Conservation (phyloP, 2,329 filamentous ascomycete genomes). For the Sclerotinia minor region DNA sequence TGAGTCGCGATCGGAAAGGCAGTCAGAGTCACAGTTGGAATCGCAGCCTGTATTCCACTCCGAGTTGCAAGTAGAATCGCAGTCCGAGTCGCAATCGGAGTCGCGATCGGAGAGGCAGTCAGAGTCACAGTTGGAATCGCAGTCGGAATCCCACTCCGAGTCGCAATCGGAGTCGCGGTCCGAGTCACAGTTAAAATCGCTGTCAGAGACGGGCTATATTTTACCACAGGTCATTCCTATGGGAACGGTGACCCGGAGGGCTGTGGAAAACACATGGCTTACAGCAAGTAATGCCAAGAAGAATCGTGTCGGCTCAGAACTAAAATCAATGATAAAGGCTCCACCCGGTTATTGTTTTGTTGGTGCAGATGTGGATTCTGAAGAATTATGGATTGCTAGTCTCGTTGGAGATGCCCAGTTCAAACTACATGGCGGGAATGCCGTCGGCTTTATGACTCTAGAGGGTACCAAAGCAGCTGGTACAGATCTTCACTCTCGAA, state of each 20-base stretch:
- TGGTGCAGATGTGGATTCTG: conserved; percentile 93
- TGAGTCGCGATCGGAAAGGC: no score
- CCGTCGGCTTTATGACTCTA: conserved; percentile 97
- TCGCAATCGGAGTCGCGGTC: conserved; percentile 29
- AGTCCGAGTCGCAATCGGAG: conserved; percentile 23
- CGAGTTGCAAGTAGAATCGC: conserved; percentile 22
- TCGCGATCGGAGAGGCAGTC: no score
- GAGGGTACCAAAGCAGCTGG: conserved; percentile 93
- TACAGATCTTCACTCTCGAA: conserved; percentile 92
- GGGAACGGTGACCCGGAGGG: conserved; percentile 92
- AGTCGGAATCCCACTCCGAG: conserved; percentile 29
- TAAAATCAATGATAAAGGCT: conserved; percentile 95
- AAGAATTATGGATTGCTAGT: conserved; percentile 98
- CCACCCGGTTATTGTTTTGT: conserved; percentile 91
- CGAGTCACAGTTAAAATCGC: conserved; percentile 30
- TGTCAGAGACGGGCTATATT: conserved; percentile 68
- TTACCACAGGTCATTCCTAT: conserved; percentile 95
- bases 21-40: conserved; percentile 30
- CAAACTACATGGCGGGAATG: conserved; percentile 91
- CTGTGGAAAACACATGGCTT: conserved; percentile 97
- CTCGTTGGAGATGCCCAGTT: conserved; percentile 93
- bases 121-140: conserved; percentile 18
- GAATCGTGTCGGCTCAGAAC: conserved; percentile 92
- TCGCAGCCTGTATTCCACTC: no score
- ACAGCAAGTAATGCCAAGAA: conserved; percentile 96